Evolutionary conservation across 495 filamentous ascomycete genomes (phyloP).

Genomic region (Saxophila tyrrhenica): DNA sequence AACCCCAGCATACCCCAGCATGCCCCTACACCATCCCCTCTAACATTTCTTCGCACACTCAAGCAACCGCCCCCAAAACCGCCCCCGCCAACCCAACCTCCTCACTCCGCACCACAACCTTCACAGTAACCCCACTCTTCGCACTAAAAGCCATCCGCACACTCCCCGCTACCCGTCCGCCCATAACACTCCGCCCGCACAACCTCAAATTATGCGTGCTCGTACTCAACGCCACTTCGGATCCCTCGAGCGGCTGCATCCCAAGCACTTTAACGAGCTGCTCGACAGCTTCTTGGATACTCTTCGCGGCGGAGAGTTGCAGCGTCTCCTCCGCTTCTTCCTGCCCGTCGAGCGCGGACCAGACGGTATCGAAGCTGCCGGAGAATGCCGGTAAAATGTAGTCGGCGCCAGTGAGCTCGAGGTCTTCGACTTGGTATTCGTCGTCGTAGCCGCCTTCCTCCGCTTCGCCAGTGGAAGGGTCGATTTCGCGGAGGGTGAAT

Average conservation of each 20-base stretch:
- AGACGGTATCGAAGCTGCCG: slow-evolving; percentile 90
- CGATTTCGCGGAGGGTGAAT: slow-evolving; percentile 96
- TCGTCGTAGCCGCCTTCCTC: slow-evolving; percentile 91
- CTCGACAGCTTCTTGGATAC: slow-evolving; percentile 90
- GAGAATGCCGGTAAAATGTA: slow-evolving; percentile 90
- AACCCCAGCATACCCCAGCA: too few species aligned
- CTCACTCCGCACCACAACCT: slow-evolving; percentile 81
- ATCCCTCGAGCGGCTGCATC: slow-evolving; percentile 87
- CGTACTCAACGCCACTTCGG: slow-evolving; percentile 72
- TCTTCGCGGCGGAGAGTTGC: slow-evolving; percentile 79
- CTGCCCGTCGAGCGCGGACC: slow-evolving; percentile 76
- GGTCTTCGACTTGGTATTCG: slow-evolving; percentile 92
- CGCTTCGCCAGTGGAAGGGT: slow-evolving; percentile 84
- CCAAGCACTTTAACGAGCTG: slow-evolving; percentile 76
- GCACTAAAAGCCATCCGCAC: slow-evolving; percentile 88
- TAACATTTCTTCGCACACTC: too few species aligned
- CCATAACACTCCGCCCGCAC: slow-evolving; percentile 87
- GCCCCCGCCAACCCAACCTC: slow-evolving; percentile 82
- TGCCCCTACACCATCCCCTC: too few species aligned
- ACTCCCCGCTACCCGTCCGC: slow-evolving; percentile 76
- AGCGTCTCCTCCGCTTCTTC: slow-evolving; percentile 88
- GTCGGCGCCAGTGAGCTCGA: slow-evolving; percentile 83
- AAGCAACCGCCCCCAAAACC: slow-evolving; percentile 76
- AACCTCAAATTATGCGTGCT: slow-evolving; percentile 92
- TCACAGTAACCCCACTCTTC: slow-evolving; percentile 87